These are phyloP conservation scores for Lolium perenne DNA, from an alignment of 176 grass and related monocot species.

Conservation along the genomic window DNA sequence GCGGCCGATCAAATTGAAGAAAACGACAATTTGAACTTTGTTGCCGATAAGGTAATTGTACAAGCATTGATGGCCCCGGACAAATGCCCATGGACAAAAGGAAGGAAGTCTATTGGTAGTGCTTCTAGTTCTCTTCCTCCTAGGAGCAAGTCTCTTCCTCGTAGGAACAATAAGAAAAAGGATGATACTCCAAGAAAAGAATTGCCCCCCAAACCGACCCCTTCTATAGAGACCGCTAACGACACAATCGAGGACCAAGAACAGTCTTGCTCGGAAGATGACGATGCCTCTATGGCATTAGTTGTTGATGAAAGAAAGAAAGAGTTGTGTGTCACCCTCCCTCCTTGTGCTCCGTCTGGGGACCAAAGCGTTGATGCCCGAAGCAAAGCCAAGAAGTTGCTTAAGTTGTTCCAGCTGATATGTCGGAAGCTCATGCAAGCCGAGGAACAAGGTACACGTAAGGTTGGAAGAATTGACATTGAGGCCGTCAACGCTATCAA, in stretches of 20 bases:
- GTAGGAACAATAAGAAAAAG: slow-evolving; percentile 38
- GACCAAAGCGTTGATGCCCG: slow-evolving; percentile 44
- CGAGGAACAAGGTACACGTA: slow-evolving; percentile 49
- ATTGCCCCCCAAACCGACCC: not conserved
- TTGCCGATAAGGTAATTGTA: slow-evolving; percentile 35
- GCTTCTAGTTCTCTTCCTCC: slow-evolving; percentile 36
- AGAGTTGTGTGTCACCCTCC: slow-evolving; percentile 48
- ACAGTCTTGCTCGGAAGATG: slow-evolving; percentile 28
- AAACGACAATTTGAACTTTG: slow-evolving; percentile 15
- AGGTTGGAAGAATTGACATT: slow-evolving; percentile 50
- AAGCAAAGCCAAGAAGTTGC: slow-evolving; percentile 58
- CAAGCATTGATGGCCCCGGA: slow-evolving; percentile 60
- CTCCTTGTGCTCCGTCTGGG: slow-evolving; percentile 51
- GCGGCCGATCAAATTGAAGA: not conserved
- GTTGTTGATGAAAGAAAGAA: slow-evolving; percentile 34
- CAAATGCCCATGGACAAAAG: slow-evolving; percentile 57
- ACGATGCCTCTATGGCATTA: slow-evolving; percentile 44
- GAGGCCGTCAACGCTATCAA: slow-evolving; percentile 50
- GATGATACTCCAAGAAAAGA: slow-evolving; percentile 14
- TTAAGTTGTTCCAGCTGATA: slow-evolving; percentile 50
- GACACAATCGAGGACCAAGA: slow-evolving; percentile 38
- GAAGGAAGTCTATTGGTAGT: slow-evolving; percentile 37
- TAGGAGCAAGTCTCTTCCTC: slow-evolving; percentile 32
- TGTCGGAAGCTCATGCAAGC: slow-evolving; percentile 65
- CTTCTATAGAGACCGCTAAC: not conserved